Evolutionary conservation across 1,284 basidiomycete genomes (phyloP).

Genomic region (Rhodotorula mucilaginosa): DNA sequence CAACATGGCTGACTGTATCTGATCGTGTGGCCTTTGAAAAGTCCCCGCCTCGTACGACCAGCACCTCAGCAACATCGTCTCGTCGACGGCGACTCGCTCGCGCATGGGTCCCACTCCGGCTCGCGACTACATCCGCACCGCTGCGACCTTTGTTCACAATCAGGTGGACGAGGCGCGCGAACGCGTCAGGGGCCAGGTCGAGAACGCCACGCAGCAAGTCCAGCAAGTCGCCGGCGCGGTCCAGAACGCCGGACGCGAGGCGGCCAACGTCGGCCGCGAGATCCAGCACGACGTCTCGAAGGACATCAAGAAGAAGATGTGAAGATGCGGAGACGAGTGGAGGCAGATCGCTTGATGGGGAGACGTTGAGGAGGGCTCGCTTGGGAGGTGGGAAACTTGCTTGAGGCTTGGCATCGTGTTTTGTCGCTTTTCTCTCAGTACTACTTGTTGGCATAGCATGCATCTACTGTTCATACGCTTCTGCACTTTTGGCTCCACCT

Average conservation of each 20-base stretch:
- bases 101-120: not conserved
- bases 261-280: not conserved
- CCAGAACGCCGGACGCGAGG: not conserved
- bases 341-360: not conserved
- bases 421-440: not conserved
- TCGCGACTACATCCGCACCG: not conserved
- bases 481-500: no score
- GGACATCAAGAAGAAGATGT: not conserved
- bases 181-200: not conserved
- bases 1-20: not conserved
- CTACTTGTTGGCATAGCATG: not conserved
- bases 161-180: not conserved
- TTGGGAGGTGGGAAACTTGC: not conserved
- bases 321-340: not conserved
- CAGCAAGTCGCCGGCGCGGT: not conserved
- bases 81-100: not conserved
- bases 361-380: not conserved
- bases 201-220: not conserved
- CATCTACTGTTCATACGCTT: not conserved
- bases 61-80: conserved; percentile 8
- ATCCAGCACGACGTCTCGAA: not conserved
- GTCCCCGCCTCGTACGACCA: conserved; percentile 18
- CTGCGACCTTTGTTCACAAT: not conserved
- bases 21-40: not conserved
- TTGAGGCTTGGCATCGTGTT: not conserved